These are phyloP conservation scores for Whalleya microplaca DNA, from an alignment of 2,329 filamentous ascomycete genomes.

Conservation along the genomic window DNA sequence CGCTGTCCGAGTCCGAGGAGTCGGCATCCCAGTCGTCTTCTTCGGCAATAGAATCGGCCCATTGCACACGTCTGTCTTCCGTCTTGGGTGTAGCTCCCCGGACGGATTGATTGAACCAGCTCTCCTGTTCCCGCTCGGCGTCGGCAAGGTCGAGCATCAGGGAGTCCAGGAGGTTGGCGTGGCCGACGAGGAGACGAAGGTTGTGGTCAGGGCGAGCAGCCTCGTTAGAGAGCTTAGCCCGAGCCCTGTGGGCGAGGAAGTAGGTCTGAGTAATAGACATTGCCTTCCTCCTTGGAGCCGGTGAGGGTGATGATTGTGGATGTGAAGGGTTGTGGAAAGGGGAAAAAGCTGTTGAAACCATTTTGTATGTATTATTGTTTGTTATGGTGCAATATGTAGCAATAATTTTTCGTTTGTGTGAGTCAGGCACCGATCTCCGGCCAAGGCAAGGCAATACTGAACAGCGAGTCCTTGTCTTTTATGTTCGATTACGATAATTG, in stretches of 20 bases:
- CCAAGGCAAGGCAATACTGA: slow-evolving; percentile 32
- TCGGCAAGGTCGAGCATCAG: slow-evolving; percentile 92
- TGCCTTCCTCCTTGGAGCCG: slow-evolving; percentile 68
- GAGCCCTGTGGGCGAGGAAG: slow-evolving; percentile 95
- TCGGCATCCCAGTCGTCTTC: slow-evolving; percentile 73
- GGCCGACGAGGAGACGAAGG: slow-evolving; percentile 91
- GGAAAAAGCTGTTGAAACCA: slow-evolving; percentile 39
- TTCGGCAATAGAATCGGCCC: slow-evolving; percentile 79
- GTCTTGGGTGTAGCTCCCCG: slow-evolving; percentile 65
- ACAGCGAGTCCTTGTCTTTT: slow-evolving; percentile 35
- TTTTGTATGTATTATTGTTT: slow-evolving; percentile 37
- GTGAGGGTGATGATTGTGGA: slow-evolving; percentile 41
- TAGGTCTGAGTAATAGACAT: slow-evolving; percentile 99
- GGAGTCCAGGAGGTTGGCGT: slow-evolving; percentile 96
- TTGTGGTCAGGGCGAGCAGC: slow-evolving; percentile 91
- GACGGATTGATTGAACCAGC: slow-evolving; percentile 97
- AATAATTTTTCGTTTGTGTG: slow-evolving; percentile 36
- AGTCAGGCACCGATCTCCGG: slow-evolving; percentile 43
- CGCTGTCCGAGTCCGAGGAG: slow-evolving; percentile 58
- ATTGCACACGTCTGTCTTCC: slow-evolving; percentile 78
- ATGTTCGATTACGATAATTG: slow-evolving; percentile 36
- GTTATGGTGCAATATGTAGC: slow-evolving; percentile 37
- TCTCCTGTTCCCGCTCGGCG: slow-evolving; percentile 93
- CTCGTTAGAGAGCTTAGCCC: slow-evolving; percentile 92
- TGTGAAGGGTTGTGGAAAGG: slow-evolving; percentile 36